Conservation (phyloP, 139 green algal genomes). For the Mychonastes homosphaera region DNA sequence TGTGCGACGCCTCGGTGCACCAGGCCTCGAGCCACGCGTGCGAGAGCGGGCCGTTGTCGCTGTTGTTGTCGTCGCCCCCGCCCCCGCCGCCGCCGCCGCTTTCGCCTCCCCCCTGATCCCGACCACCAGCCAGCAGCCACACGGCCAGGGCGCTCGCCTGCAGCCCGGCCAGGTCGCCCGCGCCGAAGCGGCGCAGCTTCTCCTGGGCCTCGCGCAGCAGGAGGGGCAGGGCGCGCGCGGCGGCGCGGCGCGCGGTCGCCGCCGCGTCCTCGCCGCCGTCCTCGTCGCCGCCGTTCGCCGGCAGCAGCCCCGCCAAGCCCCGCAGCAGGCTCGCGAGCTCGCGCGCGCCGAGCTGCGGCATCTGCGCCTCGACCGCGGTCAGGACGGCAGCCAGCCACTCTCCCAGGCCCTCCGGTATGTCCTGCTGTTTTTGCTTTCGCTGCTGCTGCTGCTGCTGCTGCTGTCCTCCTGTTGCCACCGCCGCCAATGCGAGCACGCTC, state of each 20-base stretch:
- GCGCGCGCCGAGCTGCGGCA: constrained; percentile 6
- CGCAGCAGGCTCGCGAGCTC: constrained; percentile 11
- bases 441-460: constrained; percentile 1
- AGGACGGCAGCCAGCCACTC: neutral
- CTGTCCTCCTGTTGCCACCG: neutral
- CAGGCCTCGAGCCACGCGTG: neutral
- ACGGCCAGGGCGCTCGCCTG: neutral
- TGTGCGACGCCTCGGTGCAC: constrained; percentile 1
- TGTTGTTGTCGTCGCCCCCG: constrained; percentile 8
- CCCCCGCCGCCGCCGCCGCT: constrained; percentile 6
- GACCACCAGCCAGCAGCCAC: neutral
- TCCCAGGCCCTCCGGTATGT: neutral
- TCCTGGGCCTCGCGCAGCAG: neutral
- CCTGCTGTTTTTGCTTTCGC: neutral
- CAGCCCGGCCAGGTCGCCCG: constrained; percentile 7
- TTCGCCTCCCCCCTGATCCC: neutral
- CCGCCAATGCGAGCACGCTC: neutral
- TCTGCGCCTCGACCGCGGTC: neutral
- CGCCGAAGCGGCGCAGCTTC: constrained; percentile 13
- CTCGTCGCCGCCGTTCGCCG: too few species aligned
- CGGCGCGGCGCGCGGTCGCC: neutral
- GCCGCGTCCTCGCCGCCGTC: too few species aligned
- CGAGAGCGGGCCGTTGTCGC: neutral
- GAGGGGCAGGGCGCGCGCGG: neutral
- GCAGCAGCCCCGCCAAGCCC: constrained; percentile 9